Percentiles rank a stretch among this genome's conserved stretches.
Conservation (phyloP, 2,329 filamentous ascomycete genomes). For the Teratosphaeria destructans region DNA sequence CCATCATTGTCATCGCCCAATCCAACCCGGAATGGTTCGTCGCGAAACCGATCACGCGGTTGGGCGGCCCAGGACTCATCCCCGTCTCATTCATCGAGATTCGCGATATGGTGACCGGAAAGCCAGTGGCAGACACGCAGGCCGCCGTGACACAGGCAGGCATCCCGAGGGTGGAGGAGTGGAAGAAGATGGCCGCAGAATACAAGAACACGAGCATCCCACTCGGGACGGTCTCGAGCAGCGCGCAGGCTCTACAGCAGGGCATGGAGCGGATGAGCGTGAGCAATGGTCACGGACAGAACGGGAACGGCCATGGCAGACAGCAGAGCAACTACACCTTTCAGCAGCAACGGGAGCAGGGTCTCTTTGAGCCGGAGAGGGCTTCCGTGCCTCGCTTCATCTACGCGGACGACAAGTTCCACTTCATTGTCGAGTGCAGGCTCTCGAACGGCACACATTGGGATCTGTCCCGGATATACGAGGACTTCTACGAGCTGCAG, state of each 20-base stretch:
- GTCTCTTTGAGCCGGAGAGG: constrained; percentile 59
- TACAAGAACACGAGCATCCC: constrained; percentile 99
- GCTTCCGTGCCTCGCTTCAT: constrained; percentile 87
- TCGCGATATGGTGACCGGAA: constrained; percentile 80
- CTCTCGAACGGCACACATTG: constrained; percentile 85
- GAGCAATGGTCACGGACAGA: constrained; percentile 33
- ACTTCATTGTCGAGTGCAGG: constrained; percentile 90
- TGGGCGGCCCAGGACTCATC: constrained; percentile 92
- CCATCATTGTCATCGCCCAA: constrained; percentile 96
- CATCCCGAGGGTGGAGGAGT: constrained; percentile 91
- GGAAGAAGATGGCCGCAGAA: constrained; percentile 98
- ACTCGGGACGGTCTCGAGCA: constrained; percentile 62
- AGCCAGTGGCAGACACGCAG: constrained; percentile 68
- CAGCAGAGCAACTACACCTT: constrained; percentile 23
- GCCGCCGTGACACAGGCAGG: constrained; percentile 81
- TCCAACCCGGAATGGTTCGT: constrained; percentile 99
- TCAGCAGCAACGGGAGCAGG: constrained; percentile 35
- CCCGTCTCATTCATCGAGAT: constrained; percentile 96
- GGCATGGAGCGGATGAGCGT: constrained; percentile 70
- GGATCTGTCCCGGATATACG: constrained; percentile 90
- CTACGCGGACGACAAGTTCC: constrained; percentile 95
- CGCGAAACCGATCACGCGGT: constrained; percentile 91
- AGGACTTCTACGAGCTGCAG: constrained; percentile 98
- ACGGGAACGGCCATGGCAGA: constrained; percentile 20
- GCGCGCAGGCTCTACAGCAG: constrained; percentile 34